Conservation (phyloP, 495 filamentous ascomycete species). For the Talaromyces adpressus region DNA sequence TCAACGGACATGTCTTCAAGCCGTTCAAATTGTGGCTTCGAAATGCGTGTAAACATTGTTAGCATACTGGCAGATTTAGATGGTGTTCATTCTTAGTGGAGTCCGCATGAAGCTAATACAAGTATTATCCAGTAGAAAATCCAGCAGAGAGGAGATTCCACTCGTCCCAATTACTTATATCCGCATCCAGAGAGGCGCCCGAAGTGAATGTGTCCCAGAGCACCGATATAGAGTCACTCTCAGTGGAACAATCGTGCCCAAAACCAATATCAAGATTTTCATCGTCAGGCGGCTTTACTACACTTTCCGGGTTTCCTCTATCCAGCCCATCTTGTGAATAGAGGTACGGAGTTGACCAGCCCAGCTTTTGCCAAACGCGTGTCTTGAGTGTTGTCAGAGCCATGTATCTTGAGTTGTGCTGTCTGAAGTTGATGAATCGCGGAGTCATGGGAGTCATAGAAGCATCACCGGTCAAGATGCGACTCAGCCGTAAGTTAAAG, state of each 20-base stretch:
- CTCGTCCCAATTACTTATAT: background rate
- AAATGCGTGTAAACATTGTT: background rate
- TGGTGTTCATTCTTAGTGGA: background rate
- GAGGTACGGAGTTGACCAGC: background rate
- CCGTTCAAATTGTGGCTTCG: background rate
- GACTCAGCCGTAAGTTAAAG: slow-evolving; percentile 1
- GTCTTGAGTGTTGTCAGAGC: slow-evolving; percentile 4
- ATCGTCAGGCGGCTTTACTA: background rate
- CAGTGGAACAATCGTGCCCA: background rate
- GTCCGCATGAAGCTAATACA: background rate
- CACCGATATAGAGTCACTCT: background rate
- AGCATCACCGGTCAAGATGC: background rate
- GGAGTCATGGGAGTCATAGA: background rate
- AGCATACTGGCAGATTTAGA: background rate
- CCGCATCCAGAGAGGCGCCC: background rate
- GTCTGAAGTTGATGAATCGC: background rate
- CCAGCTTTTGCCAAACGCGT: slow-evolving; percentile 2
- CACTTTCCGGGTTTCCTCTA: background rate
- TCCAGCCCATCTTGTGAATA: background rate
- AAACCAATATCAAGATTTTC: slow-evolving; percentile 2
- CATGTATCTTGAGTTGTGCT: slow-evolving; percentile 5
- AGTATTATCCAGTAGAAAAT: background rate
- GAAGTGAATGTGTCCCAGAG: background rate
- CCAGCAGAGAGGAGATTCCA: slow-evolving; percentile 2
- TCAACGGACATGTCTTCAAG: background rate